These are phyloP conservation scores for Cenchrus fungigraminus DNA, from an alignment of 176 grass and related monocot species.

Conservation along the genomic window DNA sequence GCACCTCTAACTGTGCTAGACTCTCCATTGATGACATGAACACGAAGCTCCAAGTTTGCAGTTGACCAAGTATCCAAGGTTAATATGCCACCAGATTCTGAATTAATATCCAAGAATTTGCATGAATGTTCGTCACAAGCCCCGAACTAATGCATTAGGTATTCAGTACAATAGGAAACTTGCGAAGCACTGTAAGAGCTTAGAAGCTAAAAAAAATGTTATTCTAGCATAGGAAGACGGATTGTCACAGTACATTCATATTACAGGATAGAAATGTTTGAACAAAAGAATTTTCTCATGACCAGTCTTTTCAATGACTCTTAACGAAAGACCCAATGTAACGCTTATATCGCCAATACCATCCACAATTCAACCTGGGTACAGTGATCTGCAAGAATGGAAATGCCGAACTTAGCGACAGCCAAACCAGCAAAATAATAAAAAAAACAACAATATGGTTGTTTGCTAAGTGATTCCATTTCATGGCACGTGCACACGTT, in stretches of 20 bases:
- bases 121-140: conserved; percentile 68
- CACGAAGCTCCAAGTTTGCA: conserved; percentile 59
- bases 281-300: conserved; percentile 62
- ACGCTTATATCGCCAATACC: conserved; percentile 55
- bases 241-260: conserved; percentile 94
- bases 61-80: conserved; percentile 71
- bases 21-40: conserved; percentile 87
- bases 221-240: conserved; percentile 72
- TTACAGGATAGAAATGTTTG: conserved; percentile 71
- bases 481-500: not conserved
- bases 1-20: conserved; percentile 95
- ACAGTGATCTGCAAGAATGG: conserved; percentile 57
- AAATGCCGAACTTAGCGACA: conserved; percentile 50
- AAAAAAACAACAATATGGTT: conserved; percentile 22
- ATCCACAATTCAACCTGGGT: conserved; percentile 52
- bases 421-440: conserved; percentile 30
- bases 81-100: conserved; percentile 70
- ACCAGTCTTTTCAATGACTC: conserved; percentile 48
- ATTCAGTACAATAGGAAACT: conserved; percentile 62
- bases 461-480: not conserved
- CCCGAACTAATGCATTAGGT: conserved; percentile 51
- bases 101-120: conserved; percentile 79
- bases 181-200: conserved; percentile 58
- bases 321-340: conserved; percentile 39
- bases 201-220: conserved; percentile 87